Conservation (phyloP, 768 basidiomycete species). For the Xerocomellus chrysenteron region DNA sequence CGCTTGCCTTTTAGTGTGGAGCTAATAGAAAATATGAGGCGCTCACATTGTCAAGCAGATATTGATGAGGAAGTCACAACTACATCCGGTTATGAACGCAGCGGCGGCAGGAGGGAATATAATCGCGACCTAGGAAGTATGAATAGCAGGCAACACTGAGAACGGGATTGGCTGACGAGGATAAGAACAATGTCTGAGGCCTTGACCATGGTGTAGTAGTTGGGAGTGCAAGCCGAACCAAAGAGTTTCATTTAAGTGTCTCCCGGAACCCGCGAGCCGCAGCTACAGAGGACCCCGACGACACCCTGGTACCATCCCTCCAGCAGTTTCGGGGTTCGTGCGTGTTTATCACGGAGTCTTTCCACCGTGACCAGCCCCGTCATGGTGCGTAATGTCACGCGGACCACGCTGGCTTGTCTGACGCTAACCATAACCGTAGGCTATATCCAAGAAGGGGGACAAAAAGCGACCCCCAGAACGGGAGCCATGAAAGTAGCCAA, state of each 20-base stretch:
- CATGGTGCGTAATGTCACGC: constrained; percentile 20
- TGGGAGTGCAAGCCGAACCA: not conserved
- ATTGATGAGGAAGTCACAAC: constrained; percentile 85
- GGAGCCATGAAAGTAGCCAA: constrained; percentile 69
- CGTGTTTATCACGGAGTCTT: not conserved
- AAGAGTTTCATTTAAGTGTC: not conserved
- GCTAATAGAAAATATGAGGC: not conserved
- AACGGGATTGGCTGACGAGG: constrained; percentile 47
- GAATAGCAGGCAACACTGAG: not conserved
- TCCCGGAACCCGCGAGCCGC: constrained; percentile 5
- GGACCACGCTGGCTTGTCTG: not conserved
- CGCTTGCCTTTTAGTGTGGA: not conserved
- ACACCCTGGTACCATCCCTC: not conserved
- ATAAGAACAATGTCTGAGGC: constrained; percentile 79
- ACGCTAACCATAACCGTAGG: constrained; percentile 42
- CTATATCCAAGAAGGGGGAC: constrained; percentile 77
- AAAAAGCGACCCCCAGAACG: constrained; percentile 74
- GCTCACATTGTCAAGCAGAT: constrained; percentile 73
- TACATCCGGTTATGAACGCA: constrained; percentile 75
- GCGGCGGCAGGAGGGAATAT: constrained; percentile 82
- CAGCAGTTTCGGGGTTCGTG: constrained; percentile 14
- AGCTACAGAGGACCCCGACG: constrained; percentile 21
- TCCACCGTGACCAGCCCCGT: not conserved
- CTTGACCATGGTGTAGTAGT: constrained; percentile 41
- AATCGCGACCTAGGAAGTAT: constrained; percentile 60